Base-by-base conservation (phyloP, 108 stramenopile genomes). In the Nitzschia sp. region DNA sequence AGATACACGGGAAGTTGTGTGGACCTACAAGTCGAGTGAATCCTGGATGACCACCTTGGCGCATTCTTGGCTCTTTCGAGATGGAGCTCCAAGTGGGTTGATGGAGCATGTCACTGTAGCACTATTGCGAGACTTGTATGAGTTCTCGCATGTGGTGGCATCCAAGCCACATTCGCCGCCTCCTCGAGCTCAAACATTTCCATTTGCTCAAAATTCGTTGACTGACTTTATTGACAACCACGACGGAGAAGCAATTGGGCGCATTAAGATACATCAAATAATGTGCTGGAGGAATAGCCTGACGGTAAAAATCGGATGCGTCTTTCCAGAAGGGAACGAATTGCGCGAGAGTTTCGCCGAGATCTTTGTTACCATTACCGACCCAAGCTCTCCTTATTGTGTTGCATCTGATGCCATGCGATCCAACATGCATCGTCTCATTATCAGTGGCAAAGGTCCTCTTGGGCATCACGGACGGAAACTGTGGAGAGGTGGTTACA, bases 331-430 rank as follows among this genome's bases (percentile, higher is more conserved):
- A 27, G 56, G 62, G 11, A 73, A 73, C 25, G 77, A 78, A n/a
- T 9, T 83, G 1, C 71, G 71, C 9, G 91, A 92, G 45, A 80
- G 77, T 46, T 73, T 85, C 29, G 75, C 78, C 11, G 91, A 92
- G 53, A 79, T 92, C 34, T 87, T 86, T 70, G 85, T 82, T 2
- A 57, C 88, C 1, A 54, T 92, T 17, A 79, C 88, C 3, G 91
- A 92, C 55, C 75, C 82, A 33, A 68, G 56, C 29, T 89, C 91
- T 0, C 66, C 56, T 11, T 75, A 79, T 27, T 84, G 84, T 48
- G 91, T 92, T 2, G 79, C 86, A 11, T 82, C 91, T 29, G 86
- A 86, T 54, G 76, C 77, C 26, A 92, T 92, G 91, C 66, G 86
- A 30, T 42, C 83, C 32, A 79, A 81, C 28, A 77, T 88, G 66